phyloP scores from a whole-genome alignment of 192 early-diverging fungal genomes.

The Entomortierella lignicola region DNA sequence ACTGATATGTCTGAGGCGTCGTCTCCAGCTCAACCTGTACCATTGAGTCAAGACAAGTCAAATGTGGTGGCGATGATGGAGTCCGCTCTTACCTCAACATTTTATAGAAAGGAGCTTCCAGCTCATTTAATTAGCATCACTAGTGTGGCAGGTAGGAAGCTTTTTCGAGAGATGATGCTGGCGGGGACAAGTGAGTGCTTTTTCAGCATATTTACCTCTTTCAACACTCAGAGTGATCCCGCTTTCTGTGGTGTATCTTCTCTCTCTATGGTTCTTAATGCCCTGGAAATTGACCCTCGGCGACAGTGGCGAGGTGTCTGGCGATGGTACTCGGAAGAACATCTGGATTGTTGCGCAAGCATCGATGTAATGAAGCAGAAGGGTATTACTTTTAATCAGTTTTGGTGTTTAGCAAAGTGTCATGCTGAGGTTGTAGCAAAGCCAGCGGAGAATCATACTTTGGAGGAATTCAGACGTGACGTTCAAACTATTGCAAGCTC shows the following conservation, averaged over 20 bases:
- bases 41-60: slow-evolving; percentile 9
- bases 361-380: slow-evolving; percentile 78
- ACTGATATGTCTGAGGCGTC: too few species aligned
- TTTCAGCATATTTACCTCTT: slow-evolving; percentile 86
- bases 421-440: slow-evolving; percentile 85
- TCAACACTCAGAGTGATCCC: slow-evolving; percentile 91
- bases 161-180: slow-evolving; percentile 83
- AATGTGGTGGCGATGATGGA: slow-evolving; percentile 47
- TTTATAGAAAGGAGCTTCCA: slow-evolving; percentile 73
- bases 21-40: neutral
- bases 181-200: slow-evolving; percentile 83
- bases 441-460: slow-evolving; percentile 68
- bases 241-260: slow-evolving; percentile 90
- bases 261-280: slow-evolving; percentile 93
- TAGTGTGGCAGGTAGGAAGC: slow-evolving; percentile 71
- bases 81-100: slow-evolving; percentile 47
- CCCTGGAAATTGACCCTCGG: slow-evolving; percentile 88
- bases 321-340: slow-evolving; percentile 72
- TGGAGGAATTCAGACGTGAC: slow-evolving; percentile 85
- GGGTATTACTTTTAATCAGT: slow-evolving; percentile 91
- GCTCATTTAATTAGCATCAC: slow-evolving; percentile 78
- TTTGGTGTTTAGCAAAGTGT: slow-evolving; percentile 86
- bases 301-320: slow-evolving; percentile 92
- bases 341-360: slow-evolving; percentile 73
- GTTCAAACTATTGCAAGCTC: slow-evolving; percentile 69